Conservation (phyloP, 164 flowering plant species). For the Malania oleifera region DNA sequence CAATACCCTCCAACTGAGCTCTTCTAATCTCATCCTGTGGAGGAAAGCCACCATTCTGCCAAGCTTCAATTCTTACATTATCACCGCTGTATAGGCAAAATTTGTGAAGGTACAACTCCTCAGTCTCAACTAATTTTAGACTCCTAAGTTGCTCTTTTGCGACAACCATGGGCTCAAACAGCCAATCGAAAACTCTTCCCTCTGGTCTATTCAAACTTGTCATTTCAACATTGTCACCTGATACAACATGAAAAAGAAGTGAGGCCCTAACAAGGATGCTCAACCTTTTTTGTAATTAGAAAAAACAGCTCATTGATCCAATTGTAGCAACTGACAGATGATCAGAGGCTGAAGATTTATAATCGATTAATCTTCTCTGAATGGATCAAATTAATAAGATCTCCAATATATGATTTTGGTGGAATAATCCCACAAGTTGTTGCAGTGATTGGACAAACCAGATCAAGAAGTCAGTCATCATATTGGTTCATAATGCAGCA, state of each 20-base stretch:
- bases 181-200: constrained; percentile 44
- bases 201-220: constrained; percentile 36
- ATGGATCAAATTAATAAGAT: too few relatives aligned
- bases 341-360: background rate
- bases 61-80: constrained; percentile 22
- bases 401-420: too few relatives aligned
- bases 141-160: constrained; percentile 35
- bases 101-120: constrained; percentile 25
- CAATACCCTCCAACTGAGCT: constrained; percentile 35
- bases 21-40: constrained; percentile 33
- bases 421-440: too few relatives aligned
- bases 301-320: too few relatives aligned
- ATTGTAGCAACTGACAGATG: too few relatives aligned
- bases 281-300: too few relatives aligned
- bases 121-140: constrained; percentile 22
- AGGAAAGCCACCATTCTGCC: constrained; percentile 37
- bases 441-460: too few relatives aligned
- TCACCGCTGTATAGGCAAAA: constrained; percentile 27
- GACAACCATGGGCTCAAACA: constrained; percentile 36
- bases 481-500: background rate
- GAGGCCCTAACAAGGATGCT: too few relatives aligned
- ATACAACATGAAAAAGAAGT: background rate
- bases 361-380: background rate
- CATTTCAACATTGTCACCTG: constrained; percentile 34
- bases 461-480: background rate